Percentiles rank a stretch among this genome's conserved stretches.
These are phyloP conservation scores for Saccharum hybrid DNA, from an alignment of 202 grass and related monocot genomes.

Conservation along the genomic window DNA sequence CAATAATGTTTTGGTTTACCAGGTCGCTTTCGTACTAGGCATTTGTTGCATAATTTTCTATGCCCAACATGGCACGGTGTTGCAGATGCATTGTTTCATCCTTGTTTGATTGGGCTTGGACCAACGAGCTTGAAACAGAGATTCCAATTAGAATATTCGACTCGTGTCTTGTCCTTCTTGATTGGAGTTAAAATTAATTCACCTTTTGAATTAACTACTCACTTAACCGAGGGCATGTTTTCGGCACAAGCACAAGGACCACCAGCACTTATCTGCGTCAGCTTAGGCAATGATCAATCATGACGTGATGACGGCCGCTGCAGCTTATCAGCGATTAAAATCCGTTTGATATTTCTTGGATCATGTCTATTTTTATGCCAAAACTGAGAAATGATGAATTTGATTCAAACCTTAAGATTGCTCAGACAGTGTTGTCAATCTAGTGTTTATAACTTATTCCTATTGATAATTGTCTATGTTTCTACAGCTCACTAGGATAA, in stretches of 20 bases:
- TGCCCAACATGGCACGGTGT: constrained; percentile 45
- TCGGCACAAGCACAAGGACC: background rate
- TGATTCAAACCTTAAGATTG: constrained; percentile 7
- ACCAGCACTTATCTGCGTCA: background rate
- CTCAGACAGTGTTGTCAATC: background rate
- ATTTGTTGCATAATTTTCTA: constrained; percentile 44
- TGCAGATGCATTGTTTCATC: constrained; percentile 42
- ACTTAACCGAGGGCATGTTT: background rate
- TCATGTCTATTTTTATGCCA: constrained; percentile 19
- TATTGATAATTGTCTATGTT: constrained; percentile 27
- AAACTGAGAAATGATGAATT: constrained; percentile 10
- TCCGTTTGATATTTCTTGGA: background rate
- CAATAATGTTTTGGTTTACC: constrained; percentile 48
- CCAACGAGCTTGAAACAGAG: constrained; percentile 1
- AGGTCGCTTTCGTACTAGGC: constrained; percentile 43
- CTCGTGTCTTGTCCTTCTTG: constrained; percentile 25
- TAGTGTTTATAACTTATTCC: background rate
- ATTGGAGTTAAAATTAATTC: constrained; percentile 8
- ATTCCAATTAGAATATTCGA: constrained; percentile 42
- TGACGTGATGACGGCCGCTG: background rate
- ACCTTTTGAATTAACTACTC: constrained; percentile 23
- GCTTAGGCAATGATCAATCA: background rate
- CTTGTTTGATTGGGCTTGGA: constrained; percentile 42
- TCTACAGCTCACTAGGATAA: constrained; percentile 68
- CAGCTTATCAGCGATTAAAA: constrained; percentile 4